Base-by-base conservation (phyloP, 768 basidiomycete species). In the Coprinopsis marcescibilis region DNA sequence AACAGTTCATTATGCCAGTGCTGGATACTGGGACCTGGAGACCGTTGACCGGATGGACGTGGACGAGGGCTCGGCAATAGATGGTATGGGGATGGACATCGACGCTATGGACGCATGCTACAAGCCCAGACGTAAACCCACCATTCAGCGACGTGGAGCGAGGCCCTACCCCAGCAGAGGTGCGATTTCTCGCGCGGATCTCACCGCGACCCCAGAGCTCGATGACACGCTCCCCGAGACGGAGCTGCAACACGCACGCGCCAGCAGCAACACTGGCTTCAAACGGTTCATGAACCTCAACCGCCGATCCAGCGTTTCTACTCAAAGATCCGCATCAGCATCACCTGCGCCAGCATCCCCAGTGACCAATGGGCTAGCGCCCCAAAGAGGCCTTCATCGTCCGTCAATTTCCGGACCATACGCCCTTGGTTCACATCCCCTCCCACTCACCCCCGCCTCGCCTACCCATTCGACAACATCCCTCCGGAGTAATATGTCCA, bases 1-100 rank as follows among this genome's bases (percentile, higher is more conserved):
- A 13, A 82, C 73, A 2, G 69, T 84, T 7, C 75, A 82, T 56
- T 80, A 81, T 49, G 26, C 64, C 19, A 63, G 55, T 34, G 52
- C 56, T 35, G 64, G 59, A 15, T 61, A 63, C 49, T 63, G 64
- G 59, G 59, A 62, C 29, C 14, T 55, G 8, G 53, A 59, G 20
- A 25, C 46, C 32, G 37, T 44, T 29, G 53, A 52, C 30, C 51
- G 45, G n/a, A 46, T 48, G 10, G 52, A 46, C 13, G 52, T 43
- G 45, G 29, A 27, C 38, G 14, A 23, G n/a, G 11, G 29, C 19
- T 23, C 36, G 12, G 7, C 14, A 7, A 27, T 46, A 17, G 45
- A 54, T 19, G 48, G 44, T 33, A 65, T 66, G 60, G 66, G 62
- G 2, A 61, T 67, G 43, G 61, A 65, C 45, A 47, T 68, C 4